Evolutionary conservation across 2,329 filamentous ascomycete species (phyloP).

Genomic region (Graphium sp.): DNA sequence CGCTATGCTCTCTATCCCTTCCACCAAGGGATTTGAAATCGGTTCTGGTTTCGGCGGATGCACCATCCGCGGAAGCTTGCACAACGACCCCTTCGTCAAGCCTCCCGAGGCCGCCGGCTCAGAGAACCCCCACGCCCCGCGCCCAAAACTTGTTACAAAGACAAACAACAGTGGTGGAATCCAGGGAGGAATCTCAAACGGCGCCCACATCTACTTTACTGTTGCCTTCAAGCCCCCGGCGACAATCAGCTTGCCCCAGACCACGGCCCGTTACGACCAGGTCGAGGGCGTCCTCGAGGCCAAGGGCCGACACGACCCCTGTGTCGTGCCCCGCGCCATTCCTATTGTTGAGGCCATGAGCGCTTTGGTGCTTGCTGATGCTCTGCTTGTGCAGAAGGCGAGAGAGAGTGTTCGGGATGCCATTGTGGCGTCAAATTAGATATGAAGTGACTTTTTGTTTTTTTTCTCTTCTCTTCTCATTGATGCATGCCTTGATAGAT

Average conservation of each 20-base stretch:
- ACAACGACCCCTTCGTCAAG: constrained; percentile 74
- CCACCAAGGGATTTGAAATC: constrained; percentile 90
- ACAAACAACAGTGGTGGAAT: constrained; percentile 94
- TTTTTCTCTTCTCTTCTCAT: too few species aligned
- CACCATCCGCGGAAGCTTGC: constrained; percentile 70
- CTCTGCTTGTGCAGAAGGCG: constrained; percentile 65
- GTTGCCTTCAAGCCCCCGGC: constrained; percentile 91
- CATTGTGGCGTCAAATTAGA: too few species aligned
- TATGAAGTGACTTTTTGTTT: too few species aligned
- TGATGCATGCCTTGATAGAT: too few species aligned
- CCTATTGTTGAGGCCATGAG: constrained; percentile 89
- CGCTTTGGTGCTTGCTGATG: constrained; percentile 72
- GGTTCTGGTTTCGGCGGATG: constrained; percentile 83
- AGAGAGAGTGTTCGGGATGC: too few species aligned
- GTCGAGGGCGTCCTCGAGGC: constrained; percentile 63
- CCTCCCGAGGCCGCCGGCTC: constrained; percentile 17
- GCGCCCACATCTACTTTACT: constrained; percentile 84
- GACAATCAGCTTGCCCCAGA: constrained; percentile 80
- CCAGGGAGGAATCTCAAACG: constrained; percentile 90
- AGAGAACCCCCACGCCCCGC: constrained; percentile 24
- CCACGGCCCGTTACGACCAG: constrained; percentile 65
- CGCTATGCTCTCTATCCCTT: constrained; percentile 89
- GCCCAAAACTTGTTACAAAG: constrained; percentile 54
- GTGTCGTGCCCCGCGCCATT: constrained; percentile 75
- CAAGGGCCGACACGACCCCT: constrained; percentile 89